Conservation (phyloP, 192 early-diverging fungal genomes). For the Backusella westeae region DNA sequence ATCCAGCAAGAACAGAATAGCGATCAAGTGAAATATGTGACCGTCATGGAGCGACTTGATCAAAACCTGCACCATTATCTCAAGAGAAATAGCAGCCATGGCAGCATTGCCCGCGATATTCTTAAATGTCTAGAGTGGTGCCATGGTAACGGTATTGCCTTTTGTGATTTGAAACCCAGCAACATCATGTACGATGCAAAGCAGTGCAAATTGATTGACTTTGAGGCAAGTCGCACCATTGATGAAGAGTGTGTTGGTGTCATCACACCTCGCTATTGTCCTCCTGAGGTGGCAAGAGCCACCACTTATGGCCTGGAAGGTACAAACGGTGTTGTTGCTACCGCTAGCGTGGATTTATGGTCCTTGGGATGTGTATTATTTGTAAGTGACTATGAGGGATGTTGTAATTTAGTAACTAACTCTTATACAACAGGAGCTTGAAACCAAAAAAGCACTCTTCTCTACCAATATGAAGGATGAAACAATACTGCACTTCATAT, state of each 20-base stretch:
- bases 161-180: conserved; percentile 54
- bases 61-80: conserved; percentile 43
- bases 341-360: conserved; percentile 49
- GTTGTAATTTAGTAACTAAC: not conserved
- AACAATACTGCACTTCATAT: conserved; percentile 47
- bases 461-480: conserved; percentile 42
- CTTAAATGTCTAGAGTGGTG: conserved; percentile 43
- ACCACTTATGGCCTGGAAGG: conserved; percentile 45
- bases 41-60: conserved; percentile 47
- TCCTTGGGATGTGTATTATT: conserved; percentile 50
- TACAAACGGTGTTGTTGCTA: conserved; percentile 43
- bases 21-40: conserved; percentile 32
- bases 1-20: conserved; percentile 37
- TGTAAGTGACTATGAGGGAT: conserved; percentile 22
- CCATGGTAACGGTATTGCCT: conserved; percentile 45
- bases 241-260: conserved; percentile 47
- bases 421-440: conserved; percentile 37
- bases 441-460: conserved; percentile 44
- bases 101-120: conserved; percentile 36
- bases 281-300: conserved; percentile 47
- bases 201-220: conserved; percentile 50
- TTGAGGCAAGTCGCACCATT: conserved; percentile 45
- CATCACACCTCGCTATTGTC: conserved; percentile 49
- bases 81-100: not conserved
- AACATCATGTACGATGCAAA: conserved; percentile 47